Base-by-base conservation (phyloP, 306 rosid species). In the Vigna nakashimae region DNA sequence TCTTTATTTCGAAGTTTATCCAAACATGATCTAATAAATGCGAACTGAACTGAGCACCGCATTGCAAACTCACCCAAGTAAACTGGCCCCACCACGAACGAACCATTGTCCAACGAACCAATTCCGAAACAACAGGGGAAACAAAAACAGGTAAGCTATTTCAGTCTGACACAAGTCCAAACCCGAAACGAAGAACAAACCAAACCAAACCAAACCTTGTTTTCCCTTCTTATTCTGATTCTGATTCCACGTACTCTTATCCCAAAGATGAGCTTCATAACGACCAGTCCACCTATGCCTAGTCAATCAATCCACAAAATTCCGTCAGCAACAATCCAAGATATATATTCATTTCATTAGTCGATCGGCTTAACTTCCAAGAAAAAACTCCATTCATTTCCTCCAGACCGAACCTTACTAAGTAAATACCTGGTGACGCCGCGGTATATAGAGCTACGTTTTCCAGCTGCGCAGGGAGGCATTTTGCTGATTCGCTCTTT, bases 241-340 rank as follows among this genome's bases (percentile, higher is more conserved):
- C 74, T 96, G 99, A 56, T 96, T 96, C 99, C 99, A 96, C 26
- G 98, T 96, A 74, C 96, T 96, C 80, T 96, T 96, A 86, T 96
- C 99, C 99, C 99, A 96, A 42, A 96, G 99, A 83, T 96, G 99
- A 63, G 99, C 99, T 79, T 96, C 99, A 66, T 95, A 95, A 50
- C 99, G 99, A 74, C 99, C 99, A 8, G 99, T 95, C 99, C 99
- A 95, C 81, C 99, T 92, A 95, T 96, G 99, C 88, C 99, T 95
- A 76, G 60, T 49, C 62, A 67, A 26, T 3, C 36, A 45, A 75
- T 84, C 74, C 85, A 80, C 12, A 13, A 52, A 74, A 69, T 71
- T 43, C 52, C 60, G 49, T 15, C 12, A 10, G 28, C 9, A 53
- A 18, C 14, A 45, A 45, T 12, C 50, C 60, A 15, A 77, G 18